Conservation (phyloP, 768 basidiomycete species). For the Aureoboletus auriporus region DNA sequence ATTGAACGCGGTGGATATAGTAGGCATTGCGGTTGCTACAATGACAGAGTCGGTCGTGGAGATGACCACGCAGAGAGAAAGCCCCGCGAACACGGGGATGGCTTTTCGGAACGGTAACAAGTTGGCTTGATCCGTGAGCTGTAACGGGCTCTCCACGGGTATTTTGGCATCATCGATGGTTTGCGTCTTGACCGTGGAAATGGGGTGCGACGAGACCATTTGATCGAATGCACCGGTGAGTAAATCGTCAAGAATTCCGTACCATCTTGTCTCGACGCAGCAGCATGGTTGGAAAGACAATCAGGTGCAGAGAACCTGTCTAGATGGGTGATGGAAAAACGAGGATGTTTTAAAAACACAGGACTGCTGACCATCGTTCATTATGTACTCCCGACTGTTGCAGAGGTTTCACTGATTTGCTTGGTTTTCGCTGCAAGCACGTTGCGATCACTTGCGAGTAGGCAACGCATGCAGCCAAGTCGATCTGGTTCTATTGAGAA, state of each 20-base stretch:
- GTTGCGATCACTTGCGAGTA: background rate
- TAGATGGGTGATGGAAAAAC: conserved; percentile 1
- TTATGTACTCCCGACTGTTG: conserved; percentile 6
- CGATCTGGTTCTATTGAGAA: too few species aligned
- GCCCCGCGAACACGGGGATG: conserved; percentile 56
- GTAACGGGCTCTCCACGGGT: conserved; percentile 1
- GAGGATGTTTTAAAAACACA: background rate
- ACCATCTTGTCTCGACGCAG: background rate
- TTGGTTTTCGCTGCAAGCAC: conserved; percentile 1
- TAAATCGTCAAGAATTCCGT: background rate
- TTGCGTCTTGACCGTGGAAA: conserved; percentile 2
- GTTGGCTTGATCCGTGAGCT: conserved; percentile 72
- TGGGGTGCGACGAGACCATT: conserved; percentile 3
- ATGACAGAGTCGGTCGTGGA: conserved; percentile 68
- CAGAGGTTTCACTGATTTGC: background rate
- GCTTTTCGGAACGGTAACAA: conserved; percentile 63
- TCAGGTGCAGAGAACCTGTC: background rate
- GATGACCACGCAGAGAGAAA: conserved; percentile 58
- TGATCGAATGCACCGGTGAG: conserved; percentile 2
- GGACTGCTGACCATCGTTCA: background rate
- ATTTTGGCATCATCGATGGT: background rate
- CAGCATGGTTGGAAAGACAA: background rate
- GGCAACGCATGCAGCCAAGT: conserved; percentile 6
- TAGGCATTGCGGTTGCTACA: conserved; percentile 71
- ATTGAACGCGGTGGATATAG: conserved; percentile 61